Conservation (phyloP, 2,329 filamentous ascomycete genomes). For the Exophiala spinifera region DNA sequence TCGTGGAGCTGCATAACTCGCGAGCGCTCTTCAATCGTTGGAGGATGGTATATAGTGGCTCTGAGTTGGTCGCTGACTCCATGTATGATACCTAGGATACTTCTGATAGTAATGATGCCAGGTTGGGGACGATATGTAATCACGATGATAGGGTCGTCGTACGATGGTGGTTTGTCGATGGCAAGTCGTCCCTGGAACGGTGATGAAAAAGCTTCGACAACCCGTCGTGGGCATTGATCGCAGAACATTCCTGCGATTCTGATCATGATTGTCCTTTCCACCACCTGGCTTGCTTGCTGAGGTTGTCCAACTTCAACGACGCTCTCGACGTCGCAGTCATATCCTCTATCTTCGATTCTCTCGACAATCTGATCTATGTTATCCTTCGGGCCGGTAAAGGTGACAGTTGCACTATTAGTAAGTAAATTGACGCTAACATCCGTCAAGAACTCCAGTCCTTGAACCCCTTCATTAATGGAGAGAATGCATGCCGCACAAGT, state of each 20-base stretch:
- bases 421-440: slow-evolving; percentile 50
- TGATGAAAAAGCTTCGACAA: slow-evolving; percentile 28
- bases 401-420: slow-evolving; percentile 48
- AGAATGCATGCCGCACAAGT: slow-evolving; percentile 55
- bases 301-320: background rate
- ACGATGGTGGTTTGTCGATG: slow-evolving; percentile 56
- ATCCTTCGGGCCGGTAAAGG: slow-evolving; percentile 45
- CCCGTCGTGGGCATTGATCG: slow-evolving; percentile 64
- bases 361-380: slow-evolving; percentile 47
- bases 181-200: slow-evolving; percentile 46
- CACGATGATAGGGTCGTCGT: slow-evolving; percentile 63
- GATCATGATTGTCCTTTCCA: slow-evolving; percentile 60
- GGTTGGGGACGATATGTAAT: slow-evolving; percentile 66
- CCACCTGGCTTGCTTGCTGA: too few species aligned
- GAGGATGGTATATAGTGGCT: slow-evolving; percentile 72
- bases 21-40: slow-evolving; percentile 70
- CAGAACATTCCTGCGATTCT: slow-evolving; percentile 64
- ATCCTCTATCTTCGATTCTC: slow-evolving; percentile 50
- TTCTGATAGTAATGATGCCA: slow-evolving; percentile 72
- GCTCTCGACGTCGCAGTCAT: background rate
- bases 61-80: slow-evolving; percentile 62
- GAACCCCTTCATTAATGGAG: slow-evolving; percentile 45
- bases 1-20: slow-evolving; percentile 68
- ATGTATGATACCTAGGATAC: slow-evolving; percentile 66
- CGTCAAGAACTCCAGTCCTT: slow-evolving; percentile 45